Evolutionary conservation across 1,284 basidiomycete genomes (phyloP).

Genomic region (Entoloma clypeatum): DNA sequence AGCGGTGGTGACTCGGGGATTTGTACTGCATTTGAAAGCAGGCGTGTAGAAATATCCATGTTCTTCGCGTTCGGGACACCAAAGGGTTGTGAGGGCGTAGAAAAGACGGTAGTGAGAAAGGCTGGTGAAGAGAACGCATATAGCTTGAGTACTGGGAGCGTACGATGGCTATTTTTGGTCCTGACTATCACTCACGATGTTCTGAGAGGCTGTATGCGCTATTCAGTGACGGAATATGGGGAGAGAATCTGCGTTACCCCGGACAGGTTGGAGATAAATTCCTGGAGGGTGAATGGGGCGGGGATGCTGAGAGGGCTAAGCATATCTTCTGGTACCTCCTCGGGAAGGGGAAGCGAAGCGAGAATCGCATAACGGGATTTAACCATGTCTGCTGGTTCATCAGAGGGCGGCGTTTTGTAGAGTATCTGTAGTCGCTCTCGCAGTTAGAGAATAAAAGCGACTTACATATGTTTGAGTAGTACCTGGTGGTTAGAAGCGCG

Average conservation of each 20-base stretch:
- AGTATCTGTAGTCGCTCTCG: too few species aligned
- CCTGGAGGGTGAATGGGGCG: slow-evolving; percentile 56
- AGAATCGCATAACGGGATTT: slow-evolving; percentile 52
- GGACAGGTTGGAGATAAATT: slow-evolving; percentile 59
- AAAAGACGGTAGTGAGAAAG: slow-evolving; percentile 63
- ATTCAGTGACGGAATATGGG: neutral
- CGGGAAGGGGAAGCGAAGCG: slow-evolving; percentile 56
- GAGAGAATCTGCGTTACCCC: slow-evolving; percentile 47
- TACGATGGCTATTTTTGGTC: neutral
- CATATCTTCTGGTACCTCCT: slow-evolving; percentile 55
- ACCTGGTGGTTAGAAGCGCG: too few species aligned
- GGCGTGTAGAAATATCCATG: slow-evolving; percentile 73
- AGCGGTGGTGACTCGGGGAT: slow-evolving; percentile 66
- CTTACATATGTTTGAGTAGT: too few species aligned
- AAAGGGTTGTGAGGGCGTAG: slow-evolving; percentile 61
- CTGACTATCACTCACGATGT: slow-evolving; percentile 40
- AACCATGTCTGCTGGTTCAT: slow-evolving; percentile 47
- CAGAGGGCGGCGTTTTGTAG: slow-evolving; percentile 21
- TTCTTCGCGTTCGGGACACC: slow-evolving; percentile 76
- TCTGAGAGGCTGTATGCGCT: slow-evolving; percentile 39
- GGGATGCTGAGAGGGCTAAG: slow-evolving; percentile 66
- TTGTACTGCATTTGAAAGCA: slow-evolving; percentile 69
- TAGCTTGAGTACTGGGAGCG: neutral
- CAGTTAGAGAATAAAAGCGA: too few species aligned
- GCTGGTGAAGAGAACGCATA: slow-evolving; percentile 30